These are phyloP conservation scores for Chrysopogon serrulatus DNA, from an alignment of 176 grass and related monocot genomes.

Conservation along the genomic window DNA sequence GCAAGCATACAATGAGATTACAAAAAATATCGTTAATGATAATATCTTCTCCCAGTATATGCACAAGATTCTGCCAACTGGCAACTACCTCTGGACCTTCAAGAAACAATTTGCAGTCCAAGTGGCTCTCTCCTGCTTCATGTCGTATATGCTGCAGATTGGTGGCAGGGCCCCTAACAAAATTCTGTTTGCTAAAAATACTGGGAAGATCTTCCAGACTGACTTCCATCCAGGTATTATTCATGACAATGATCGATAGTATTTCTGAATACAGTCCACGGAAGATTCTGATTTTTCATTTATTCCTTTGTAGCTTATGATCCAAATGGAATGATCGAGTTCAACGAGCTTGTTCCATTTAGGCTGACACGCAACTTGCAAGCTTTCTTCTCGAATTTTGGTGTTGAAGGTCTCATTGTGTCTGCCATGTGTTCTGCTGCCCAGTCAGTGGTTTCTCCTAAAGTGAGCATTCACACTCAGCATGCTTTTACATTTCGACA, in stretches of 20 bases:
- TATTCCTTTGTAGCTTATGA: slow-evolving; percentile 79
- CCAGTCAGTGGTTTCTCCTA: slow-evolving; percentile 90
- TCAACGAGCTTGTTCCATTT: slow-evolving; percentile 95
- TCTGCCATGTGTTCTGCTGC: slow-evolving; percentile 97
- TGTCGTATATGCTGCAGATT: slow-evolving; percentile 98
- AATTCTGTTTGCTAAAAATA: slow-evolving; percentile 98
- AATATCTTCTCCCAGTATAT: slow-evolving; percentile 98
- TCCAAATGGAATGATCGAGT: slow-evolving; percentile 94
- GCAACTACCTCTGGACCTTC: slow-evolving; percentile 94
- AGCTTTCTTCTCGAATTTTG: slow-evolving; percentile 97
- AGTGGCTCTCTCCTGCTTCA: slow-evolving; percentile 94
- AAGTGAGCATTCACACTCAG: slow-evolving; percentile 49
- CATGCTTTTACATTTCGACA: background rate
- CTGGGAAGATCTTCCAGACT: slow-evolving; percentile 96
- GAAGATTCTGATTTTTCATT: slow-evolving; percentile 17
- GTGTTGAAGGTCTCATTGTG: slow-evolving; percentile 91
- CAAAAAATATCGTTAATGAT: slow-evolving; percentile 88
- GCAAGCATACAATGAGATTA: slow-evolving; percentile 98
- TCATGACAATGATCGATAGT: background rate
- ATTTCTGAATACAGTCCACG: background rate
- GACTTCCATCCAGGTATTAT: slow-evolving; percentile 97
- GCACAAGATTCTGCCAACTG: slow-evolving; percentile 96
- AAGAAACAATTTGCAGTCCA: slow-evolving; percentile 98
- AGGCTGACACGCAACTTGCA: slow-evolving; percentile 96
- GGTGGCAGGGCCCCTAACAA: slow-evolving; percentile 97